Conservation (phyloP, 2,329 filamentous ascomycete species). For the Phaeosphaeriaceae sp. region DNA sequence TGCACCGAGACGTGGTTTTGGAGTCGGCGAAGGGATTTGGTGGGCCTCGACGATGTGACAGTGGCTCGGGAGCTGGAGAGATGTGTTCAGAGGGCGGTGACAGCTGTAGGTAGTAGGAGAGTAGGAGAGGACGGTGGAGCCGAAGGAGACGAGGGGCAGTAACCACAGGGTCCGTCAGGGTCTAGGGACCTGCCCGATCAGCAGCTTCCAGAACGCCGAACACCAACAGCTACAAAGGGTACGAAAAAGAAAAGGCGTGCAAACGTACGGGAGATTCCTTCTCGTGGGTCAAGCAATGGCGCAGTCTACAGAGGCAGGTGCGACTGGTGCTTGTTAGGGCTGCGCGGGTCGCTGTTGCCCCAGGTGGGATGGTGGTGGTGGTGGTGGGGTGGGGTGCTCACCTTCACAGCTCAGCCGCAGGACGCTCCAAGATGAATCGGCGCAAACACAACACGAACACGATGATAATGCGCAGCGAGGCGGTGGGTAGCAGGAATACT, state of each 20-base stretch:
- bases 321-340: conserved; percentile 9
- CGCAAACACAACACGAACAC: conserved; percentile 7
- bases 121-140: conserved; percentile 2
- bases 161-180: conserved; percentile 2
- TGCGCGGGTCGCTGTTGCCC: conserved; percentile 12
- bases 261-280: not conserved
- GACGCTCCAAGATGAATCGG: not conserved
- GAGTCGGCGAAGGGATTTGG: not conserved
- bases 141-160: conserved; percentile 6
- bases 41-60: not conserved
- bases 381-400: conserved; percentile 7
- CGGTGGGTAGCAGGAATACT: not conserved
- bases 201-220: not conserved
- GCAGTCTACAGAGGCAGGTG: conserved; percentile 8
- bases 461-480: conserved; percentile 4
- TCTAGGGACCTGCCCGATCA: conserved; percentile 4
- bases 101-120: not conserved
- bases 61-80: not conserved
- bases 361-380: conserved; percentile 10
- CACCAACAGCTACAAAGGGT: not conserved
- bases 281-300: not conserved
- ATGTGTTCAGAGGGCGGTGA: not conserved
- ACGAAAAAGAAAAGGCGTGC: not conserved
- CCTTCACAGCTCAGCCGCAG: not conserved
- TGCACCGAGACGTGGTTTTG: not conserved